These are phyloP conservation scores for Cryptococcus depauperatus DNA, from an alignment of 1,284 basidiomycete species.

Conservation along the genomic window DNA sequence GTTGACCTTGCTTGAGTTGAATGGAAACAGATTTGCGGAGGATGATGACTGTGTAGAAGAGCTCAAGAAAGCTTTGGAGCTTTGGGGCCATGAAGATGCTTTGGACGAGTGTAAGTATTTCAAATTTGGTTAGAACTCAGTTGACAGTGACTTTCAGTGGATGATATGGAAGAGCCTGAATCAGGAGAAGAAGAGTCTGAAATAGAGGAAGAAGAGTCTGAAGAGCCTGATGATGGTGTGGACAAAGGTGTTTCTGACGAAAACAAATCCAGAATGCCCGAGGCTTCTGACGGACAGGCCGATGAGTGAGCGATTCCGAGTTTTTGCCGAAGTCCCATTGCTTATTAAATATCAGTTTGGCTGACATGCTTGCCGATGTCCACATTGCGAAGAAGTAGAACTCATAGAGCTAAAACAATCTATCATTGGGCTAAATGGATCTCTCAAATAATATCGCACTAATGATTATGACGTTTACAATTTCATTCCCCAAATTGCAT, in stretches of 20 bases:
- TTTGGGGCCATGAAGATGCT: conserved; percentile 71
- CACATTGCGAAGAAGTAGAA: conserved; percentile 23
- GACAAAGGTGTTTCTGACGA: conserved; percentile 23
- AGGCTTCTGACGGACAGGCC: conserved; percentile 29
- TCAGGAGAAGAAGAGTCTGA: conserved; percentile 47
- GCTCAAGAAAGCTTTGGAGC: conserved; percentile 58
- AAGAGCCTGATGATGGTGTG: conserved; percentile 33
- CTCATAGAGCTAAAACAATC: too few relatives aligned
- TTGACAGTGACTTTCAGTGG: conserved; percentile 37
- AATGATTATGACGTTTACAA: too few relatives aligned
- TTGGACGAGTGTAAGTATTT: conserved; percentile 55
- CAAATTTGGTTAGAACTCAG: not conserved
- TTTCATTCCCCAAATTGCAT: too few relatives aligned
- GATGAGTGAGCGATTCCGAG: conserved; percentile 33
- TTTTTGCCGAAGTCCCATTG: not conserved
- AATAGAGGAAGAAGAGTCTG: conserved; percentile 43
- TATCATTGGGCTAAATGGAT: too few relatives aligned
- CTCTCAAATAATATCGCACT: too few relatives aligned
- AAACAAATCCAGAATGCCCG: conserved; percentile 16
- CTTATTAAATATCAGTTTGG: conserved; percentile 24
- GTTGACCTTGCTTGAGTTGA: conserved; percentile 66
- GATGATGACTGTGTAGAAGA: conserved; percentile 67
- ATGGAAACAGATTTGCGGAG: conserved; percentile 77
- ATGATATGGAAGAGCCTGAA: conserved; percentile 58
- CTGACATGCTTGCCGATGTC: conserved; percentile 33